Conservation (phyloP, 2,329 filamentous ascomycete species). For the Dactylellina drechsleri region DNA sequence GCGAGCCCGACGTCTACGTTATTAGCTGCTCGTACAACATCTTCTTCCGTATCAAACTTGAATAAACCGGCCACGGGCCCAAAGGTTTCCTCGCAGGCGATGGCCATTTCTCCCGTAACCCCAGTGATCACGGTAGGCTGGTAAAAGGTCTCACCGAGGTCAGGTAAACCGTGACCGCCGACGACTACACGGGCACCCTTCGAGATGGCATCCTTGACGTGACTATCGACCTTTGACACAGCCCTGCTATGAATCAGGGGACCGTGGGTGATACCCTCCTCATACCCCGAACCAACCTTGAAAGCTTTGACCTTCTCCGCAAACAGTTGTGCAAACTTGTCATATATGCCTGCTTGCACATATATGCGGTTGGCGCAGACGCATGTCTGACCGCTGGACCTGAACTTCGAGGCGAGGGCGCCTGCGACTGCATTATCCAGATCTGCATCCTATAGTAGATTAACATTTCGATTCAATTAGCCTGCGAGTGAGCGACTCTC, state of each 20-base stretch:
- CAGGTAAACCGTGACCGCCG: conserved; percentile 75
- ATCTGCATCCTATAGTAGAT: conserved; percentile 68
- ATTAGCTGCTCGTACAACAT: conserved; percentile 87
- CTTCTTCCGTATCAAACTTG: conserved; percentile 85
- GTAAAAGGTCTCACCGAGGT: conserved; percentile 86
- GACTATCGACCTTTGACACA: conserved; percentile 78
- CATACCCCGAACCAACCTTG: conserved; percentile 79
- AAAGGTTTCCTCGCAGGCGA: conserved; percentile 91
- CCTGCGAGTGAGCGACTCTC: conserved; percentile 9
- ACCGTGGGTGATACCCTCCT: conserved; percentile 77
- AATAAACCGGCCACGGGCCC: conserved; percentile 92
- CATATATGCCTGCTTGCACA: conserved; percentile 80
- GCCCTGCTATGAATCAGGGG: conserved; percentile 87
- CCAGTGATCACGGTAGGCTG: conserved; percentile 87
- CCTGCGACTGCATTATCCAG: conserved; percentile 84
- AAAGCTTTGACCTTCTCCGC: conserved; percentile 77
- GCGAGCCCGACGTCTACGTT: conserved; percentile 83
- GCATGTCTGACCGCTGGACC: conserved; percentile 93
- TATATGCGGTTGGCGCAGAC: conserved; percentile 88
- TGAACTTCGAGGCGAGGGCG: conserved; percentile 88
- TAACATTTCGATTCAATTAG: no score
- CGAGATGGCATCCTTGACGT: conserved; percentile 79
- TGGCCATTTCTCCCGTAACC: conserved; percentile 84
- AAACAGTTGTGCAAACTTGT: conserved; percentile 75
- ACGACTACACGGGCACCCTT: conserved; percentile 80